Evolutionary conservation across 108 stramenopile species (phyloP).

Genomic region (Cyclostephanos invisitatus): DNA sequence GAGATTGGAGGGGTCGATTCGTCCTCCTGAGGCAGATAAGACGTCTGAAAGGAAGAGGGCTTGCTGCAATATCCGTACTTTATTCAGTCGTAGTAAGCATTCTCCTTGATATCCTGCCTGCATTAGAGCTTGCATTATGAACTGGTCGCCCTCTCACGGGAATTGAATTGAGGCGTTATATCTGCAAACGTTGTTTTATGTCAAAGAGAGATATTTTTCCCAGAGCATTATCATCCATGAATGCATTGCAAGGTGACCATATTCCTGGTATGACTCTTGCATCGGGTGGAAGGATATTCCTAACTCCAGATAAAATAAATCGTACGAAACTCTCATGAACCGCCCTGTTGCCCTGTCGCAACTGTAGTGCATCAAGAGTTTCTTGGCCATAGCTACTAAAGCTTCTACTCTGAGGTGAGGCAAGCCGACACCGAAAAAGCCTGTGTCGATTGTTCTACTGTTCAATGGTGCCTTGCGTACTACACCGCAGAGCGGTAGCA

Average conservation of each 20-base stretch:
- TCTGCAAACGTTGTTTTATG: too few relatives aligned
- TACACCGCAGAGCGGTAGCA: neutral
- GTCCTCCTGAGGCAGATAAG: neutral
- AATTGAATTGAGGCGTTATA: too few relatives aligned
- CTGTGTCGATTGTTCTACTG: too few relatives aligned
- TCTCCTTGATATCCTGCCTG: too few relatives aligned
- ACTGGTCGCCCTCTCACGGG: neutral
- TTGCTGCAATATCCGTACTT: slow-evolving; percentile 2
- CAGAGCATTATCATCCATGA: too few relatives aligned
- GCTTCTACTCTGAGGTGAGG: neutral
- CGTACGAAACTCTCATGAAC: neutral
- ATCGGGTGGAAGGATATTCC: neutral
- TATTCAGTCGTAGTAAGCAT: too few relatives aligned
- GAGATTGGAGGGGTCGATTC: neutral
- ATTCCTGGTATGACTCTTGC: neutral
- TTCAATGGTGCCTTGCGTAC: neutral
- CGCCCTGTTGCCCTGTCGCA: neutral
- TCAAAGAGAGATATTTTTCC: too few relatives aligned
- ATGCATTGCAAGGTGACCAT: too few relatives aligned
- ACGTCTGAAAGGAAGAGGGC: neutral
- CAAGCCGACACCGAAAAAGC: neutral
- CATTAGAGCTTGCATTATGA: neutral
- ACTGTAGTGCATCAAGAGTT: neutral
- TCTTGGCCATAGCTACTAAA: neutral
- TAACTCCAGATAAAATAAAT: neutral